Percentiles rank a stretch among this genome's conserved stretches.
These are phyloP conservation scores for Thelonectria rubi DNA, from an alignment of 2,329 filamentous ascomycete species.

Conservation along the genomic window DNA sequence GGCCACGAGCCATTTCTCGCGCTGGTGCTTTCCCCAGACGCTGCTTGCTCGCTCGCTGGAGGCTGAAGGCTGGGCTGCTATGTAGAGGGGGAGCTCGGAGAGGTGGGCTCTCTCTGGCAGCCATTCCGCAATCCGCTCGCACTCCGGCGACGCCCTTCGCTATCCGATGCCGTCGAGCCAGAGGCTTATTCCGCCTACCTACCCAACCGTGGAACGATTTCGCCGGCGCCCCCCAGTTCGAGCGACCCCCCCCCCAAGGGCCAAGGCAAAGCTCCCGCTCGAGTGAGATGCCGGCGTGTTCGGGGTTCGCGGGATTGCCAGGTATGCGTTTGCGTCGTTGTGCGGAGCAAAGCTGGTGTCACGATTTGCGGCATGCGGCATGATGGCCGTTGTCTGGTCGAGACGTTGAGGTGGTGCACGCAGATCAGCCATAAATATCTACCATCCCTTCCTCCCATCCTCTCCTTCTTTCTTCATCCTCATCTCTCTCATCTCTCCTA, in stretches of 20 bases:
- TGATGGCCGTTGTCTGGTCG: slow-evolving; percentile 7
- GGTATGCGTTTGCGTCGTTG: background rate
- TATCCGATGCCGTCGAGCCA: slow-evolving; percentile 3
- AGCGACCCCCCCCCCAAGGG: background rate
- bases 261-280: background rate
- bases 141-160: slow-evolving; percentile 14
- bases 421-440: slow-evolving; percentile 42
- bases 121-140: slow-evolving; percentile 12
- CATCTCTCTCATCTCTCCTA: slow-evolving; percentile 19
- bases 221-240: background rate
- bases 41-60: too few species aligned
- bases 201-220: background rate
- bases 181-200: background rate
- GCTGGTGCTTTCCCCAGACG: too few species aligned
- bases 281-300: slow-evolving; percentile 37
- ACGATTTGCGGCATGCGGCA: slow-evolving; percentile 17
- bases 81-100: slow-evolving; percentile 13
- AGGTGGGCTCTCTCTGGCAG: slow-evolving; percentile 6
- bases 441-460: slow-evolving; percentile 30
- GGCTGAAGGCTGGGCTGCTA: background rate
- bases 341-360: slow-evolving; percentile 18
- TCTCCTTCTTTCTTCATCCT: slow-evolving; percentile 18
- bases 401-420: slow-evolving; percentile 16
- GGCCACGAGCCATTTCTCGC: background rate
- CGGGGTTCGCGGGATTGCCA: slow-evolving; percentile 34